Conservation (phyloP, 1,139 yeast genomes). For the Pichia inconspicua region DNA sequence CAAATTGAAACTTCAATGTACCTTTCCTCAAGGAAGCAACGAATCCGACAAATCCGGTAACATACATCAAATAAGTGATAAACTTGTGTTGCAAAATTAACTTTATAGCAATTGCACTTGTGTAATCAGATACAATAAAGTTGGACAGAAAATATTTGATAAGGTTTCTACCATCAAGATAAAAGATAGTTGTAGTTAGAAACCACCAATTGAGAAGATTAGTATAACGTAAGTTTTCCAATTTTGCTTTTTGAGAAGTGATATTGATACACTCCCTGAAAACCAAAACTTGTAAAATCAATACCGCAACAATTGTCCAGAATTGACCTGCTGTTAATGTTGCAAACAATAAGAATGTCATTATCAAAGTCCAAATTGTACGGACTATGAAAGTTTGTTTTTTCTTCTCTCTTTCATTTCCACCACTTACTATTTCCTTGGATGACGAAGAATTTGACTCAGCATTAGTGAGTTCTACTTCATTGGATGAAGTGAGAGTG, state of each 20-base stretch:
- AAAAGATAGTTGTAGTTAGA: constrained; percentile 72
- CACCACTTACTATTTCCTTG: constrained; percentile 12
- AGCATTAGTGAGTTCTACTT: neutral
- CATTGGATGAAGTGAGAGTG: neutral
- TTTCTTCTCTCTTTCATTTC: constrained; percentile 51
- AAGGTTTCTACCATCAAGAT: constrained; percentile 79
- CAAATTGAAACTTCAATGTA: constrained; percentile 83
- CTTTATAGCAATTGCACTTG: constrained; percentile 32
- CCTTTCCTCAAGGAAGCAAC: constrained; percentile 88
- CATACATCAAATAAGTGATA: constrained; percentile 74
- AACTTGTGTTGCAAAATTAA: constrained; percentile 68
- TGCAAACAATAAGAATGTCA: constrained; percentile 69
- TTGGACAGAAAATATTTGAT: constrained; percentile 50
- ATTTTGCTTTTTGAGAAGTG: constrained; percentile 75
- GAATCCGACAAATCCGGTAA: constrained; percentile 83
- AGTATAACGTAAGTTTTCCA: constrained; percentile 69
- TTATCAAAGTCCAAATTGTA: constrained; percentile 90
- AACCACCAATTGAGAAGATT: constrained; percentile 87
- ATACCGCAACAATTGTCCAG: constrained; percentile 65
- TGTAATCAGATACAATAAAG: constrained; percentile 36
- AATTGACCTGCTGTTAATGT: constrained; percentile 83
- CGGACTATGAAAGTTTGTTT: constrained; percentile 80
- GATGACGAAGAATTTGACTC: neutral
- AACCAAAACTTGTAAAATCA: constrained; percentile 69
- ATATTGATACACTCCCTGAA: constrained; percentile 89